phyloP scores from a whole-genome alignment of 441 rosid species.

The Eruca vesicaria region DNA sequence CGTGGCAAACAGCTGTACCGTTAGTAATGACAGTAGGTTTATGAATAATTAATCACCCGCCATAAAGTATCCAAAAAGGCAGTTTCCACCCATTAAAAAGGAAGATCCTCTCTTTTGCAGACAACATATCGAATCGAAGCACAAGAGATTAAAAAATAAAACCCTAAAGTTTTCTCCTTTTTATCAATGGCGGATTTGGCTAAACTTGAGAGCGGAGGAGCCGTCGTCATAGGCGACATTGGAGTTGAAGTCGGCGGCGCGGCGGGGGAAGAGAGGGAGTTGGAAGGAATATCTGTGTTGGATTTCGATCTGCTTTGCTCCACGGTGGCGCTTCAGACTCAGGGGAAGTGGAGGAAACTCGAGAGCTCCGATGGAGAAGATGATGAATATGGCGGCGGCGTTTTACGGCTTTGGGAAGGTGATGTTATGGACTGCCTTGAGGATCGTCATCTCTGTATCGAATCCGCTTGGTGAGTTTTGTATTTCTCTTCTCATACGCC shows the following conservation, averaged over 20 bases:
- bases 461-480: conserved; percentile 69
- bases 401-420: conserved; percentile 95
- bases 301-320: conserved; percentile 74
- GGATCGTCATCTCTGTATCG: conserved; percentile 72
- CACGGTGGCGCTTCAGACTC: conserved; percentile 79
- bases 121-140: neutral
- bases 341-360: conserved; percentile 74
- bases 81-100: conserved; percentile 11
- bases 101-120: conserved; percentile 24
- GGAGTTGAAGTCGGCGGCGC: neutral
- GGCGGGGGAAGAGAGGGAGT: conserved; percentile 29
- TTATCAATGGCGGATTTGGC: conserved; percentile 45
- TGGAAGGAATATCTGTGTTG: conserved; percentile 53
- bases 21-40: conserved; percentile 28
- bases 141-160: neutral
- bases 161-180: neutral
- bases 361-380: conserved; percentile 42
- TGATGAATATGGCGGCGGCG: conserved; percentile 56
- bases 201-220: conserved; percentile 37
- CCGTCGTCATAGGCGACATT: neutral
- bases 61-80: conserved; percentile 26
- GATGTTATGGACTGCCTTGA: conserved; percentile 77
- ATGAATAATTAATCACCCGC: conserved; percentile 47
- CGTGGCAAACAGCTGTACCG: conserved; percentile 56
- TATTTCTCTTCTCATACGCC: neutral